These are phyloP conservation scores for Aspergillus saccharolyticus DNA, from an alignment of 495 filamentous ascomycete species.

Conservation along the genomic window DNA sequence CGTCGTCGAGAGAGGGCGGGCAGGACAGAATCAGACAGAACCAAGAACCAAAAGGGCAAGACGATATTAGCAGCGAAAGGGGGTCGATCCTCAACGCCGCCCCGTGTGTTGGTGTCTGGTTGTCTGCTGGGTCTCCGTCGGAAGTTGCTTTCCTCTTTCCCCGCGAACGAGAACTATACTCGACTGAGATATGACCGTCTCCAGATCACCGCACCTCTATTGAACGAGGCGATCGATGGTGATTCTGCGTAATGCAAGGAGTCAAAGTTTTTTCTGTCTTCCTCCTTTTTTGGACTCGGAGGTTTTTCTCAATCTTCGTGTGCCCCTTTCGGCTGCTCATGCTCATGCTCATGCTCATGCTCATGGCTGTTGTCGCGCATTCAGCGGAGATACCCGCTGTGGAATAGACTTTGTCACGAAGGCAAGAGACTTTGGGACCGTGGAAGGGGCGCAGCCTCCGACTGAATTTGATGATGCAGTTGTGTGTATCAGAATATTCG, in stretches of 20 bases:
- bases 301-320: too few relatives aligned
- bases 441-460: background rate
- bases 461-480: background rate
- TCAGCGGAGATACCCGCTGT: background rate
- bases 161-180: background rate
- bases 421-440: background rate
- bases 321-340: too few relatives aligned
- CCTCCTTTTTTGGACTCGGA: too few relatives aligned
- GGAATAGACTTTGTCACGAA: background rate
- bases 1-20: background rate
- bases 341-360: background rate
- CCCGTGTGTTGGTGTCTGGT: background rate
- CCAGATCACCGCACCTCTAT: background rate
- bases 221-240: conserved; percentile 1
- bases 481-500: background rate
- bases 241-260: conserved; percentile 1
- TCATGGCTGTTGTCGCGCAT: background rate
- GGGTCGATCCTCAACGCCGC: too few relatives aligned
- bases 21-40: background rate
- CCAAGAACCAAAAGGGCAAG: too few relatives aligned
- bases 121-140: background rate
- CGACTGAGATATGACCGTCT: background rate
- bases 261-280: background rate
- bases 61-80: too few relatives aligned
- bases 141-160: background rate